Base-by-base conservation (phyloP, 768 basidiomycete genomes). In the Chiua virens region DNA sequence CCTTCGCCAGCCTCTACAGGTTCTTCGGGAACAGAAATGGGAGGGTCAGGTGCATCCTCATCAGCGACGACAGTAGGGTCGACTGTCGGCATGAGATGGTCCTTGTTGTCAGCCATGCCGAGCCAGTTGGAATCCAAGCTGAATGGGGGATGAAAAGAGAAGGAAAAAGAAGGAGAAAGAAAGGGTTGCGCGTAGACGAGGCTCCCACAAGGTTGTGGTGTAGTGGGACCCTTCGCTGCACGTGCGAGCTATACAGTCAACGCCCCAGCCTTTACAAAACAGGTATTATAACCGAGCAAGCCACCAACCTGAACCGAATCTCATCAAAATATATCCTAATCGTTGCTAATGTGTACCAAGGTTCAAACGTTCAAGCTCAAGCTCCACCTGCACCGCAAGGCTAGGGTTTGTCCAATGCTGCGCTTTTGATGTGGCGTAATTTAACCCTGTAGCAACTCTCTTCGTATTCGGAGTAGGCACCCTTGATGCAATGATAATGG, bases 1-100 rank as follows among this genome's bases (percentile, higher is more conserved):
- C 92, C 90, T 67, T 98, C 95, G 28, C 89, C 87, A 37, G 77
- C 63, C 51, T 92, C 89, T 37, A 75, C 79, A 37, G 79, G 67
- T 56, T 90, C 87, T 46, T 90, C 88, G 50, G 86, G 84, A 5
- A 90, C 79, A 14, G 86, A 81, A 40, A 89, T 80, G 49, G 85
- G 72, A 20, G 79, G 75, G 14, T 71, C 77, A 9, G 79, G 74
- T 22, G 76, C 71, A 10, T 83, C 82, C 22, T 83, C 79, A 56
- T 84, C 78, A 32, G 66, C 34, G 45, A 53, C 47, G 10, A 49
- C 41, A 1, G 42, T 25, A 2, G 59, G 38, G 10, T 54, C 47
- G 17, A 40, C 17, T 20, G 55, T 54, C 6, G 50, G 43, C 8
- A 50, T 37, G 35, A 53, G 44, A 45, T 57, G 47, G 28, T 49